Base-by-base conservation (phyloP, 352 stramenopile genomes). In the Paralagenidium karlingii region DNA sequence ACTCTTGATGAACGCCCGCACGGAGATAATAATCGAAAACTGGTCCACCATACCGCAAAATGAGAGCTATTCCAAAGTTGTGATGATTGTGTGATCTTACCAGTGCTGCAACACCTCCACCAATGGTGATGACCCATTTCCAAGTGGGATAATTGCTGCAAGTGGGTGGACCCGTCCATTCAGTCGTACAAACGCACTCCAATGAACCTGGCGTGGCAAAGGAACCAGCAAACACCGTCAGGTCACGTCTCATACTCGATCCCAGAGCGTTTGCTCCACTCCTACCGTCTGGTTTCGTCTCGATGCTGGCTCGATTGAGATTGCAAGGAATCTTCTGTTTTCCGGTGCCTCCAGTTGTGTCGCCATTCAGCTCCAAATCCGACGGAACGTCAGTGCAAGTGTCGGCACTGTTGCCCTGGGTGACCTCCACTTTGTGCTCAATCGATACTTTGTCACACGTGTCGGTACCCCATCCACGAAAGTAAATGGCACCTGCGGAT, bases 381-480 rank as follows among this genome's bases (percentile, higher is more conserved):
- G 30, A 16, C 30, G 30, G 22, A 20, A 16, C 30, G 22, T 20
- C 22, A 16, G 30, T 36, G 22, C 30, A 36, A 16, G 19, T 36
- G 19, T 16, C 16, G 7, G 30, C 19, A 3, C 22, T 36, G 30
- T 36, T 20, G 16, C 16, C 19, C 7, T 36, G 30, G 22, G 22
- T 7, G 3, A 83, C 58, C 22, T 57, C 58, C 21, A 84, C 41
- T 8, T 44, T 58, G 40, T 68, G 55, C 25, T 85, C 68, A 2
- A 44, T 39, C 4, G 71, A 81, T 15, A 63, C 68, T 40, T 75
- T 40, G 4, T 43, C 53, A 51, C 71, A 85, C 3, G 56, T 51
- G 30, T 82, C 60, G 8, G 36, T 43, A 11, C 71, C 71, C 68
- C 68, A 85, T 12, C 58, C 71, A 22, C 71, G 68, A 24, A 85